Conservation (phyloP, 2,329 filamentous ascomycete genomes). For the Talaromyces sp. region DNA sequence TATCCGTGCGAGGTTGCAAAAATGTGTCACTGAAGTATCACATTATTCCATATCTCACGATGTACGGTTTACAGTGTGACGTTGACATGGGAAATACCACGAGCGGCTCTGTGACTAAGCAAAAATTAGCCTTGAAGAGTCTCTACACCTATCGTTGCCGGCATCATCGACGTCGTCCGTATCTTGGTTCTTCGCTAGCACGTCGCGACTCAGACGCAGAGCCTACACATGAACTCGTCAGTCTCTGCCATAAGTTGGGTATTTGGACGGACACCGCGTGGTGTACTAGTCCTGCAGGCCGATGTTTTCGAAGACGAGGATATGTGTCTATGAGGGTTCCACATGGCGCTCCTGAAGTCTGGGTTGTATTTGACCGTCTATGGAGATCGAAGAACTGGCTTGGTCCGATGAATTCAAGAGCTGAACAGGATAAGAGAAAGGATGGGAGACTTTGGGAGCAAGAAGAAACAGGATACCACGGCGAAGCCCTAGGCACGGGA, state of each 20-base stretch:
- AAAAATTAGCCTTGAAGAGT: slow-evolving; percentile 56
- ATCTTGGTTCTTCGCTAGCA: slow-evolving; percentile 55
- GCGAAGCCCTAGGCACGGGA: slow-evolving; percentile 55
- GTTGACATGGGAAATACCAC: slow-evolving; percentile 46
- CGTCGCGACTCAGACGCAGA: slow-evolving; percentile 60
- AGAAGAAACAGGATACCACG: slow-evolving; percentile 53
- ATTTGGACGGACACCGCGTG: slow-evolving; percentile 63
- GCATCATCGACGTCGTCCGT: slow-evolving; percentile 61
- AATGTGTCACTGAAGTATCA: slow-evolving; percentile 65
- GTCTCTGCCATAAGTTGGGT: slow-evolving; percentile 57
- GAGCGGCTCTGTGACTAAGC: slow-evolving; percentile 33
- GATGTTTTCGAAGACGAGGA: slow-evolving; percentile 57
- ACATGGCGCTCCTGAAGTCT: slow-evolving; percentile 57
- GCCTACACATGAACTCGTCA: slow-evolving; percentile 60
- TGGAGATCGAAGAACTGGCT: slow-evolving; percentile 62
- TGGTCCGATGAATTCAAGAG: slow-evolving; percentile 42
- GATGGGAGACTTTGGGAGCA: slow-evolving; percentile 59
- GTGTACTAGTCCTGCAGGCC: slow-evolving; percentile 58
- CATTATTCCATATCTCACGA: slow-evolving; percentile 58
- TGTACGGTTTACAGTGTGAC: slow-evolving; percentile 47
- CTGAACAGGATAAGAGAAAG: slow-evolving; percentile 33
- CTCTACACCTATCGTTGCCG: slow-evolving; percentile 62
- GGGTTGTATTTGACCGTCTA: slow-evolving; percentile 61
- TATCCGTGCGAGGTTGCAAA: slow-evolving; percentile 63
- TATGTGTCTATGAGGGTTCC: slow-evolving; percentile 58